Conservation (phyloP, 2,329 filamentous ascomycete species). For the Arachnomyces sp. region DNA sequence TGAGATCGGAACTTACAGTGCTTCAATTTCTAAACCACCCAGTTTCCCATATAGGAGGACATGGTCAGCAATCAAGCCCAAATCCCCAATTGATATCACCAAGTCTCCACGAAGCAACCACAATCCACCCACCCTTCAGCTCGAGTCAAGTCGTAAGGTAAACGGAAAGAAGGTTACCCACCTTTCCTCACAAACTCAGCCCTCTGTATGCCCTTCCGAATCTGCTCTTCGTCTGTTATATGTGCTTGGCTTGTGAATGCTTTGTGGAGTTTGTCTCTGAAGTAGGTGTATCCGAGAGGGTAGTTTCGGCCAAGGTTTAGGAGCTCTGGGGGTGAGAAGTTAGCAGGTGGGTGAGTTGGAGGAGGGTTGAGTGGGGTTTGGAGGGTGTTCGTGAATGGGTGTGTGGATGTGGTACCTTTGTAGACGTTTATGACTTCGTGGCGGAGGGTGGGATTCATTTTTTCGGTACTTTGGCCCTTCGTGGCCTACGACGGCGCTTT, state of each 20-base stretch:
- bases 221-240: slow-evolving; percentile 64
- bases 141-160: too few relatives aligned
- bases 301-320: slow-evolving; percentile 79
- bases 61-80: not conserved
- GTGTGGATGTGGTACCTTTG: slow-evolving; percentile 57
- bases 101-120: too few relatives aligned
- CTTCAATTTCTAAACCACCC: slow-evolving; percentile 69
- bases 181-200: slow-evolving; percentile 91
- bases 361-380: not conserved
- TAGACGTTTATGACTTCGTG: slow-evolving; percentile 76
- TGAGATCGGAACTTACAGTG: slow-evolving; percentile 59
- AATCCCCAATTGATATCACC: not conserved
- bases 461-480: too few relatives aligned
- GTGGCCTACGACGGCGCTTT: too few relatives aligned
- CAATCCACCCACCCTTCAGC: too few relatives aligned
- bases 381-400: not conserved
- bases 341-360: not conserved
- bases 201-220: slow-evolving; percentile 63
- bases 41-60: slow-evolving; percentile 4
- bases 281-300: slow-evolving; percentile 75
- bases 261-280: slow-evolving; percentile 68
- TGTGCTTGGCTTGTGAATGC: slow-evolving; percentile 72
- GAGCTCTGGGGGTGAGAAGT: slow-evolving; percentile 52
- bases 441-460: slow-evolving; percentile 53
- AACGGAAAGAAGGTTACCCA: slow-evolving; percentile 32